phyloP scores from a whole-genome alignment of 225 moss, liverwort and hornwort species.

The Pseudisothecium myosuroides region DNA sequence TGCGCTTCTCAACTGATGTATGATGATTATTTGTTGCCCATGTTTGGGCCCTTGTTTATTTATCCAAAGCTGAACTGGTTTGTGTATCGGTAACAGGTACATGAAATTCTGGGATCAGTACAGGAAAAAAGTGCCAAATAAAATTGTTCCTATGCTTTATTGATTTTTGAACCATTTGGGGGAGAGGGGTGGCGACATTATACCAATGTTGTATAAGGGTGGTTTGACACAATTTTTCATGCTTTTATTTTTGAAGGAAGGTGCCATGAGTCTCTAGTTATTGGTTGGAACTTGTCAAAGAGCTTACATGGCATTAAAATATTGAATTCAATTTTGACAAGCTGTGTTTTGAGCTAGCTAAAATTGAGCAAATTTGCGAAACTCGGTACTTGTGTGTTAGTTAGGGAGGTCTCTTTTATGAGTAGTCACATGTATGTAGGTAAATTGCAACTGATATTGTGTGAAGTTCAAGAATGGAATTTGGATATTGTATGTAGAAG shows the following conservation, averaged over 20 bases:
- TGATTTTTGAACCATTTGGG: not conserved
- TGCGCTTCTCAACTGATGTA: not conserved
- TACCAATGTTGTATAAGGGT: not conserved
- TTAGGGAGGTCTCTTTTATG: not conserved
- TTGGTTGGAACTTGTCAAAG: not conserved
- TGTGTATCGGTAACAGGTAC: not conserved
- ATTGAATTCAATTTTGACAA: not conserved
- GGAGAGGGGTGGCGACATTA: too few relatives aligned
- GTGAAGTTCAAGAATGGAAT: not conserved
- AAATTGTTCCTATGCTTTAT: conserved; percentile 20
- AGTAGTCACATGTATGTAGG: not conserved
- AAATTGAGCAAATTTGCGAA: not conserved
- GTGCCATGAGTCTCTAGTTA: not conserved
- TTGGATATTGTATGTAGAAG: not conserved
- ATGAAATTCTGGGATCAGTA: conserved; percentile 24
- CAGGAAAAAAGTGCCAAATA: conserved; percentile 23
- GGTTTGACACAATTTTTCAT: not conserved
- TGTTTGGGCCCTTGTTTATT: not conserved
- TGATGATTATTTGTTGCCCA: not conserved
- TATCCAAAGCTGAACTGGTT: not conserved
- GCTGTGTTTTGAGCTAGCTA: not conserved
- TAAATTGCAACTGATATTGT: not conserved
- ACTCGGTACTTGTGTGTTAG: not conserved
- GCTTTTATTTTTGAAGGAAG: not conserved
- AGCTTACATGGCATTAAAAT: not conserved